phyloP scores from a whole-genome alignment of 495 filamentous ascomycete species.

The Penicillium samsonianum region DNA sequence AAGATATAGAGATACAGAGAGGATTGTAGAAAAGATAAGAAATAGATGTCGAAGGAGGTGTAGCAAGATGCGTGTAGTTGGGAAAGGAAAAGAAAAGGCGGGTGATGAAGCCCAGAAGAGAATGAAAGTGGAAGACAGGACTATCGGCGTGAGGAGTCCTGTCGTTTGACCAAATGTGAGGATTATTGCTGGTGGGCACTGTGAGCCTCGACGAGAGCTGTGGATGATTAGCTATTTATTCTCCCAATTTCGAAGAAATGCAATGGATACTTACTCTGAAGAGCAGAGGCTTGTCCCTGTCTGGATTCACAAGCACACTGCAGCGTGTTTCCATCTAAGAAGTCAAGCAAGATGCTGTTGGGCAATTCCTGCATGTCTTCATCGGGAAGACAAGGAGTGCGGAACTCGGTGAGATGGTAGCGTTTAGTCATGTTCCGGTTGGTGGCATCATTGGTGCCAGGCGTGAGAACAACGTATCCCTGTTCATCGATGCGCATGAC shows the following conservation, averaged over 20 bases:
- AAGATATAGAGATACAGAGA: not conserved
- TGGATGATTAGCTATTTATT: slow-evolving; percentile 9
- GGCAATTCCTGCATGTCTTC: slow-evolving; percentile 87
- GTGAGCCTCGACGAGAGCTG: slow-evolving; percentile 36
- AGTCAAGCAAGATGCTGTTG: slow-evolving; percentile 82
- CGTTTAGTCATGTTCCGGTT: slow-evolving; percentile 63
- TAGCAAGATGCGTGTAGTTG: not conserved
- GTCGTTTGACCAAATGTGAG: slow-evolving; percentile 9
- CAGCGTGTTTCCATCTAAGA: slow-evolving; percentile 77
- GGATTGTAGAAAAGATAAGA: slow-evolving; percentile 11
- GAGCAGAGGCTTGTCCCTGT: slow-evolving; percentile 65
- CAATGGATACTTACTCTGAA: slow-evolving; percentile 58
- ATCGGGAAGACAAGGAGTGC: slow-evolving; percentile 74
- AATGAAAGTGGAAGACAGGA: slow-evolving; percentile 14
- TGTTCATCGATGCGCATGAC: slow-evolving; percentile 74
- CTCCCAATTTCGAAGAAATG: not conserved
- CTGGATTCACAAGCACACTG: slow-evolving; percentile 84
- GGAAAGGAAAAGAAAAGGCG: slow-evolving; percentile 15
- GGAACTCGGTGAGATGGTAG: slow-evolving; percentile 82
- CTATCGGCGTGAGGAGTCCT: slow-evolving; percentile 12
- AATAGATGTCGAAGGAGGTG: slow-evolving; percentile 9
- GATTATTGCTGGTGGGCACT: slow-evolving; percentile 26
- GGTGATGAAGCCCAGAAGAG: slow-evolving; percentile 7
- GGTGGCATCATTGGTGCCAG: slow-evolving; percentile 47
- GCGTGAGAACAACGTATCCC: slow-evolving; percentile 73